Base-by-base conservation (phyloP, 495 filamentous ascomycete genomes). In the Hyaloscypha bicolor region DNA sequence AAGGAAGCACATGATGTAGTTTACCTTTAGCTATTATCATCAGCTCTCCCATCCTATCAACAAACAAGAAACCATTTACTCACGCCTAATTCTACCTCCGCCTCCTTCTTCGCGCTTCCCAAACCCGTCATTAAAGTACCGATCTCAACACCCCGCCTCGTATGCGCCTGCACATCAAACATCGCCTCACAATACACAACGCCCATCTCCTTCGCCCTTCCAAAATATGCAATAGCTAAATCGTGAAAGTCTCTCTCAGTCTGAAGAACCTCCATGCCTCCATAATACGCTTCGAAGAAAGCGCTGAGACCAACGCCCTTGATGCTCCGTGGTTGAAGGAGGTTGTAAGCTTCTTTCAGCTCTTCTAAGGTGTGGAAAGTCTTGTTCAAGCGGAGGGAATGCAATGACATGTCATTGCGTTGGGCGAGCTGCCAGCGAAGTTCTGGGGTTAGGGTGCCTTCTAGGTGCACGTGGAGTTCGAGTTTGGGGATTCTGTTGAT, bases 391-490 rank as follows among this genome's bases (percentile, higher is more conserved):
- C 53, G 30, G 19, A 4, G 14, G 12, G 31, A 37, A 16, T 35
- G 87, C 14, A 93, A 81, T 1, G 78, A 30, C 59, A 93, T 82
- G 16, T 74, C 71, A 77, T 93, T 91, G 66, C 83, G 83, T 19
- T 76, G 73, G 1, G 89, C 87, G 33, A 93, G 85, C 29, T 79
- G 64, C 78, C 92, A 93, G 65, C 92, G 86, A 19, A 91, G 79
- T 52, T 81, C 76, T 11, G 90, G 88, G 29, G 84, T 84, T 21
- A 93, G 79, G n/a, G 87, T 86, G 56, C 90, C 90, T 73, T 91
- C 90, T 4, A 93, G 79, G 69, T 93, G 91, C 65, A 93, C 82
- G 74, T 94, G 91, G 73, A 92, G 90, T 70, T 93, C 91, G 75
- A 85, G 87, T 81, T 91, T 93, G 51, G 91, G 91, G 21, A 93